Conservation (phyloP, 805 yeast genomes). For the Cyberlindnera euphorbiae region DNA sequence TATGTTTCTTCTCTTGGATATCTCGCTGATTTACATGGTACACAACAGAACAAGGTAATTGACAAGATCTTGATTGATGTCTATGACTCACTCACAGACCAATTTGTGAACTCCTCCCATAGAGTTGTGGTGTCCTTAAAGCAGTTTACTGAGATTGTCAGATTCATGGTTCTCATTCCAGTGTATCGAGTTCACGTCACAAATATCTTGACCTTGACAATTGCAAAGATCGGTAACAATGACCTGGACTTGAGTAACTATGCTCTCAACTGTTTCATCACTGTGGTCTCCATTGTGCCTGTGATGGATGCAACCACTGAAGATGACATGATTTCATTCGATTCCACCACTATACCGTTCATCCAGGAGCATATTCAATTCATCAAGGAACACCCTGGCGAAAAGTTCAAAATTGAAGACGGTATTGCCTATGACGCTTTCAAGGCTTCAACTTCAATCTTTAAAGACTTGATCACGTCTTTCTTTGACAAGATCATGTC, state of each 20-base stretch:
- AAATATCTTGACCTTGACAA: conserved; percentile 59
- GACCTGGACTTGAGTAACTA: conserved; percentile 71
- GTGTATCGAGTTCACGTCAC: conserved; percentile 74
- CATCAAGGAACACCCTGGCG: conserved; percentile 32
- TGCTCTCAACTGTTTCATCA: conserved; percentile 63
- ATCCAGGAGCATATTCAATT: conserved; percentile 59
- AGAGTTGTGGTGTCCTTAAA: conserved; percentile 70
- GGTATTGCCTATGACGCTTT: conserved; percentile 52
- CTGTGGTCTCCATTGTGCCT: conserved; percentile 70
- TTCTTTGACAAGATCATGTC: conserved; percentile 56
- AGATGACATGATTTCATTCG: conserved; percentile 37
- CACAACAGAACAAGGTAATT: conserved; percentile 34
- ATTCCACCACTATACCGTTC: conserved; percentile 45
- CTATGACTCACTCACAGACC: conserved; percentile 65
- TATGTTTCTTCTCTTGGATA: conserved; percentile 56
- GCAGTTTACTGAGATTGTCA: conserved; percentile 56
- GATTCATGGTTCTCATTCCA: conserved; percentile 61
- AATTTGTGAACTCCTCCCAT: conserved; percentile 70
- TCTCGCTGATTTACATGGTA: conserved; percentile 56
- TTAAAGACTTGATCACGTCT: conserved; percentile 51
- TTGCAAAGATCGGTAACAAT: conserved; percentile 85
- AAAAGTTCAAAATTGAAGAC: conserved; percentile 35
- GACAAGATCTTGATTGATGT: conserved; percentile 60
- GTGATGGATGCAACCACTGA: conserved; percentile 47
- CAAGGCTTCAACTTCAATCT: conserved; percentile 67